Evolutionary conservation across 129 eudicot genomes (phyloP).

Genomic region (Glebionis coronaria): DNA sequence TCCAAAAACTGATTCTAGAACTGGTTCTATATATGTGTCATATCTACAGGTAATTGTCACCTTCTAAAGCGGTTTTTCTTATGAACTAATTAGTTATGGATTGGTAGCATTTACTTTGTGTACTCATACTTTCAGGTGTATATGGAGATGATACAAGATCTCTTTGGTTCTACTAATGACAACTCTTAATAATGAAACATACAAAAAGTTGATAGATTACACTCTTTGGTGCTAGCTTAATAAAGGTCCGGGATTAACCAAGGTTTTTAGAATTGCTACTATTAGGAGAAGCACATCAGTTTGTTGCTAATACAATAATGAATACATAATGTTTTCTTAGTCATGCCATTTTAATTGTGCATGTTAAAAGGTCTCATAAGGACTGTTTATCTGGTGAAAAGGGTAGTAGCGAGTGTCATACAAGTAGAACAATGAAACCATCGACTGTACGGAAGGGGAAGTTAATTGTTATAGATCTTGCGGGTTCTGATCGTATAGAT

Average conservation of each 20-base stretch:
- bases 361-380: conserved; percentile 69
- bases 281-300: conserved; percentile 93
- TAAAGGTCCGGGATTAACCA: conserved; percentile 73
- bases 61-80: background rate
- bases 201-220: conserved; percentile 89
- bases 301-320: conserved; percentile 89
- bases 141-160: conserved; percentile 95
- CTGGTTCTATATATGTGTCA: conserved; percentile 64
- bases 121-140: conserved; percentile 56
- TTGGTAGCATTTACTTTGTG: background rate
- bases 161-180: conserved; percentile 79
- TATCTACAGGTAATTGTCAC: conserved; percentile 68
- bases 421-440: conserved; percentile 57
- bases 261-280: conserved; percentile 72
- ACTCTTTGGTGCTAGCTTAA: conserved; percentile 74
- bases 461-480: conserved; percentile 90
- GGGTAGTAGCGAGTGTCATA: conserved; percentile 40
- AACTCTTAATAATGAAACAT: conserved; percentile 78
- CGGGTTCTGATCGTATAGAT: conserved; percentile 93
- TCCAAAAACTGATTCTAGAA: conserved; percentile 73
- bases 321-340: conserved; percentile 95
- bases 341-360: conserved; percentile 95
- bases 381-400: conserved; percentile 50
- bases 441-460: conserved; percentile 76
- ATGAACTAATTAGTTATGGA: background rate